A percentile compares a stretch with the other conserved stretches of the same genome.
Evolutionary conservation across 2,329 filamentous ascomycete species (phyloP).

Genomic region (Botrytis fabae): DNA sequence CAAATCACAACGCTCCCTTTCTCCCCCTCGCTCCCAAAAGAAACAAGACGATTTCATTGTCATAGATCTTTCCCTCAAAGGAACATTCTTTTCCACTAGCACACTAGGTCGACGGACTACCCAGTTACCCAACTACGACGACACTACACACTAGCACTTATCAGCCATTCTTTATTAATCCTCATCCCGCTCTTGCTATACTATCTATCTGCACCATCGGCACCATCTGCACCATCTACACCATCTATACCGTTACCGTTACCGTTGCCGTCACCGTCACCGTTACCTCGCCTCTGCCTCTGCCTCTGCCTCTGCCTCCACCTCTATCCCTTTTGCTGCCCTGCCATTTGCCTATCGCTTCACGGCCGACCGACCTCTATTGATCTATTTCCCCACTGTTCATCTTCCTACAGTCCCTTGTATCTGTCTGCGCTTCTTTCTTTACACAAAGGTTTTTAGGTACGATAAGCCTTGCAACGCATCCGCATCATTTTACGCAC

Average conservation of each 20-base stretch:
- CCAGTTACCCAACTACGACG: not conserved
- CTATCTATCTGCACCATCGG: not conserved
- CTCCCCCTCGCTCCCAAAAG: not conserved
- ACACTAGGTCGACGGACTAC: not conserved
- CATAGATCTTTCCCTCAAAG: not conserved
- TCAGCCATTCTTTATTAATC: not conserved
- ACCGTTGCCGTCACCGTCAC: too few relatives aligned
- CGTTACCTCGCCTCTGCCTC: too few relatives aligned
- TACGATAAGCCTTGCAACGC: slow-evolving; percentile 24
- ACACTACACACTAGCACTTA: too few relatives aligned
- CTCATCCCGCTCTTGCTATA: not conserved
- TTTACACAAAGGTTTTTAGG: not conserved
- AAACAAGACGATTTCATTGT: not conserved
- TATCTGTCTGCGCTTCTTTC: slow-evolving; percentile 3
- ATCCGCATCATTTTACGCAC: slow-evolving; percentile 13
- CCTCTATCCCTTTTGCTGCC: not conserved
- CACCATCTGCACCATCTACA: too few relatives aligned
- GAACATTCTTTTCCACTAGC: not conserved
- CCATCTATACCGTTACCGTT: too few relatives aligned
- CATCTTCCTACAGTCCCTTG: slow-evolving; percentile 1
- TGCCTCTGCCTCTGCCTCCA: too few relatives aligned
- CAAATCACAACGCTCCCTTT: not conserved
- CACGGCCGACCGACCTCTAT: not conserved
- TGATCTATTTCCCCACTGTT: slow-evolving; percentile 1
- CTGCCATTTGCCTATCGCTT: slow-evolving; percentile 18